Conservation (phyloP, 2,329 filamentous ascomycete genomes). For the Diplodia sapinea region DNA sequence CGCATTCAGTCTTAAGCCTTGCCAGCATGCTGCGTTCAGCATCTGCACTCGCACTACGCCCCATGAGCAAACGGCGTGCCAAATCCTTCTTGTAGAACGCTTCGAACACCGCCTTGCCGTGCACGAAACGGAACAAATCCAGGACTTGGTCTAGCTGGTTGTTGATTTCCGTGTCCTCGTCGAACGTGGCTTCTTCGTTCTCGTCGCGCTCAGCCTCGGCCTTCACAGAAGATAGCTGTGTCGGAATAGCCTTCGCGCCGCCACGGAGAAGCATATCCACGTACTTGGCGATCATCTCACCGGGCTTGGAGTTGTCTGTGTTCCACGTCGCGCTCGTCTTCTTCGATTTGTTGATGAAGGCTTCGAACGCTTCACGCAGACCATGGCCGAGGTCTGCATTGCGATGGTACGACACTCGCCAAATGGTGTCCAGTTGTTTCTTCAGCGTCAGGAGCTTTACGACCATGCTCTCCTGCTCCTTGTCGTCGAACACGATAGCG, state of each 20-base stretch:
- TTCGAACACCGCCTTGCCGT: constrained; percentile 97
- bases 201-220: constrained; percentile 66
- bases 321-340: constrained; percentile 74
- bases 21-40: constrained; percentile 95
- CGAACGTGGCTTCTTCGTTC: constrained; percentile 68
- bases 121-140: constrained; percentile 94
- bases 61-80: constrained; percentile 86
- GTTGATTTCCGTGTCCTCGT: constrained; percentile 92
- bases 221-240: constrained; percentile 66
- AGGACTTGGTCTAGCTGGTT: constrained; percentile 90
- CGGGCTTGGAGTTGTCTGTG: constrained; percentile 88
- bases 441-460: constrained; percentile 81
- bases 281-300: constrained; percentile 98
- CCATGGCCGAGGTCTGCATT: constrained; percentile 78
- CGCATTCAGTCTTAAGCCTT: constrained; percentile 86
- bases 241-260: constrained; percentile 81
- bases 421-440: constrained; percentile 75
- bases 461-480: constrained; percentile 84
- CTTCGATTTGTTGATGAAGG: constrained; percentile 88
- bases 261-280: constrained; percentile 88
- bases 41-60: constrained; percentile 89
- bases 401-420: constrained; percentile 75
- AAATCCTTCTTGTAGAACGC: constrained; percentile 99
- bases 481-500: constrained; percentile 78
- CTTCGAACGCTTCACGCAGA: constrained; percentile 83